Evolutionary conservation across 306 rosid genomes (phyloP).

Genomic region (Prosopis cineraria): DNA sequence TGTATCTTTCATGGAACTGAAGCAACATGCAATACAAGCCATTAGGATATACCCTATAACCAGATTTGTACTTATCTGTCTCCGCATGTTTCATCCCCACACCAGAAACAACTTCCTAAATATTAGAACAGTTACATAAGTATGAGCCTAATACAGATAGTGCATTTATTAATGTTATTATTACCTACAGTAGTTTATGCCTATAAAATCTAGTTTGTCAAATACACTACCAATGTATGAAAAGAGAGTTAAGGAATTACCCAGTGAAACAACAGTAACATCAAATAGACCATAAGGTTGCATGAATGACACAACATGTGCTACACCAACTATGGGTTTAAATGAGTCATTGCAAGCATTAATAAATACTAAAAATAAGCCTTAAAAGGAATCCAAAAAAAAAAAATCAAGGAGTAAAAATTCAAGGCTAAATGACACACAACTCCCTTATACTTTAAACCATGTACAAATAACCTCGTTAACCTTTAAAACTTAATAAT

Average conservation of each 20-base stretch:
- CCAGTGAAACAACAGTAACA: slow-evolving; percentile 70
- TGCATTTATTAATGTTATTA: slow-evolving; percentile 30
- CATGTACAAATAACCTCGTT: too few relatives aligned
- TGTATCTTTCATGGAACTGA: slow-evolving; percentile 91
- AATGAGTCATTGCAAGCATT: slow-evolving; percentile 54
- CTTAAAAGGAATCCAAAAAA: too few relatives aligned
- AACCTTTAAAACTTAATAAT: too few relatives aligned
- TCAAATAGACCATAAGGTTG: slow-evolving; percentile 90
- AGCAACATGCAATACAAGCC: too few relatives aligned
- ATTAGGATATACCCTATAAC: slow-evolving; percentile 93
- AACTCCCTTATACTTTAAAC: too few relatives aligned
- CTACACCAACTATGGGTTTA: slow-evolving; percentile 70
- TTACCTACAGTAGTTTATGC: slow-evolving; percentile 95
- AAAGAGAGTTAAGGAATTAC: slow-evolving; percentile 75
- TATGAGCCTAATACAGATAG: slow-evolving; percentile 15
- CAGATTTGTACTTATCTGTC: slow-evolving; percentile 93
- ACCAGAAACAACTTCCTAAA: slow-evolving; percentile 78
- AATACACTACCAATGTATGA: slow-evolving; percentile 78
- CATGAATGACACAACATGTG: slow-evolving; percentile 93
- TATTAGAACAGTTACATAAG: too few relatives aligned
- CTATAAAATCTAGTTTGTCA: slow-evolving; percentile 77
- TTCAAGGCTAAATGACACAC: too few relatives aligned
- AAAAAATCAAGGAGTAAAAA: too few relatives aligned
- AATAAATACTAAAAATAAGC: too few relatives aligned
- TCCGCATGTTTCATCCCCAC: slow-evolving; percentile 82